Base-by-base conservation (phyloP, 129 eudicot genomes). In the Pittosporum tobira region DNA sequence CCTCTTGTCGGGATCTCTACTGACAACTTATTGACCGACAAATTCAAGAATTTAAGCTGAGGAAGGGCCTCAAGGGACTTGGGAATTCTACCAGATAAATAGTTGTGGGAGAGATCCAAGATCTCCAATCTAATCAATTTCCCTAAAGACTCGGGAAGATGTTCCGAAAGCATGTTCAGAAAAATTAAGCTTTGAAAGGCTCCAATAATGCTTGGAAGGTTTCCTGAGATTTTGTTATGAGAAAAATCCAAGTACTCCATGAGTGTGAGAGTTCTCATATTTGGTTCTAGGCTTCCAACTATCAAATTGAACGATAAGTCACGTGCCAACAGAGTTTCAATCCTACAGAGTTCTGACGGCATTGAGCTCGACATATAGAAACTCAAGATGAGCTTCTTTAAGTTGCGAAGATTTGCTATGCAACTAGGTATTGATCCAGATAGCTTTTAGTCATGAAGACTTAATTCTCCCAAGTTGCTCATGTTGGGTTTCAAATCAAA, bases 341-440 rank as follows among this genome's bases (percentile, higher is more conserved):
- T 26, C 15, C 13, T 48, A 57, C 57, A 62, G 0, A 62, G 2
- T 10, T 21, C 20, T 6, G 40, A 4, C 0, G 67, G 67, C 31
- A 62, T 14, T n/a, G 67, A 48, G 31, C 3, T 62, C 3, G 31
- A 30, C 18, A 5, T 10, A 20, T 62, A 48, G 48, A 34, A 62
- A 31, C 50, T 55, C 9, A 69, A 29, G 15, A 15, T 2, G 8
- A 59, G 48, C 2, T 1, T 60, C 6, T 59, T 44, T 14, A 68
- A 16, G 1, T 36, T 20, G 2, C n/a, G 42, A 27, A 62, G 62
- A 52, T 61, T 62, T 12, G 64, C 70, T 1, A 63, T 52, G 51
- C 70, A 71, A 3, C 13, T 15, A 18, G 75, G 75, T 9, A 70
- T 46, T 7, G 69, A 20, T 9, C 70, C 75, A 1, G 59, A 29